Percentiles rank a stretch among this genome's conserved stretches.
Conservation (phyloP, 2,329 filamentous ascomycete genomes). For the Ophiostoma piceae region DNA sequence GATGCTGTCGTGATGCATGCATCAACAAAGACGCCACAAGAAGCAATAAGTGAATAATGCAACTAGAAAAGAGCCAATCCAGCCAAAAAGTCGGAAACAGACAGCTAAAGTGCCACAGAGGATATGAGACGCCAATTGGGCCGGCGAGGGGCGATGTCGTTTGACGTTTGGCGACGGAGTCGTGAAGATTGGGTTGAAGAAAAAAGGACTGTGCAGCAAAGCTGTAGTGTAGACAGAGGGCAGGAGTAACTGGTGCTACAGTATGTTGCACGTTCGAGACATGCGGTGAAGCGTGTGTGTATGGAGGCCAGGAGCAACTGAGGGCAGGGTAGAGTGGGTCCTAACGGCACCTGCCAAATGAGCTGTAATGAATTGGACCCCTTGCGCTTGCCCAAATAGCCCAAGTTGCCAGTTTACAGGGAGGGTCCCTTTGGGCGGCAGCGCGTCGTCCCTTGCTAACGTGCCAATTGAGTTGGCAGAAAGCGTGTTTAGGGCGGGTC, state of each 20-base stretch:
- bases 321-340: neutral
- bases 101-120: neutral
- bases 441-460: neutral
- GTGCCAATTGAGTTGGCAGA: conserved; percentile 1
- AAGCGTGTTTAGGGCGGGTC: conserved; percentile 9
- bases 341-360: neutral
- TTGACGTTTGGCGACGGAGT: conserved; percentile 3
- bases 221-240: neutral
- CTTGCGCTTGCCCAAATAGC: conserved; percentile 6
- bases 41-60: conserved; percentile 20
- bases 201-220: neutral
- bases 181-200: conserved; percentile 2
- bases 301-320: neutral
- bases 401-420: conserved; percentile 10
- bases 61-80: neutral
- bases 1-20: conserved; percentile 9
- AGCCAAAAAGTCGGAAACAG: neutral
- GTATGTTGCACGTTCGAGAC: conserved; percentile 12
- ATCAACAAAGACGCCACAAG: conserved; percentile 4
- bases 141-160: conserved; percentile 8
- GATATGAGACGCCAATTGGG: neutral
- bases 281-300: conserved; percentile 10
- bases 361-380: conserved; percentile 9
- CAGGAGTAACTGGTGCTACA: neutral
- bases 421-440: conserved; percentile 9